These are phyloP conservation scores for Magnolia sinica DNA, from an alignment of 164 flowering plant genomes.

Conservation along the genomic window DNA sequence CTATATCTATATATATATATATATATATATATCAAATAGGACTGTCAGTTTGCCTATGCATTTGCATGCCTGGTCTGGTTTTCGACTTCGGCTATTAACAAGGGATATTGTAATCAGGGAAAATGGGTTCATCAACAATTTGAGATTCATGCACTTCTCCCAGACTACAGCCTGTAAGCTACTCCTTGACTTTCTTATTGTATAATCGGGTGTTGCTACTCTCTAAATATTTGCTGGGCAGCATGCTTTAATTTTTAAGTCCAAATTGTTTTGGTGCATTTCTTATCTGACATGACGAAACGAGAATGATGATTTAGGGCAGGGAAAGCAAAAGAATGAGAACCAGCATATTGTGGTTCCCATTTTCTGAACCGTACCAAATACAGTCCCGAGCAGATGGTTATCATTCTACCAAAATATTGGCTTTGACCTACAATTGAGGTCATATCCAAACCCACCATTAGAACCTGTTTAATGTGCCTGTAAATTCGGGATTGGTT, in stretches of 20 bases:
- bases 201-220: no score
- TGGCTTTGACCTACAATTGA: neutral
- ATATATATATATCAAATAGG: no score
- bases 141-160: slow-evolving; percentile 35
- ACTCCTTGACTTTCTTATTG: neutral
- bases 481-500: no score
- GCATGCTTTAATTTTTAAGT: neutral
- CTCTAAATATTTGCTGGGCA: no score
- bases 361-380: neutral
- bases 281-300: neutral
- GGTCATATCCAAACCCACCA: no score
- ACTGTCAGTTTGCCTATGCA: neutral
- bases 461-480: no score
- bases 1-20: no score
- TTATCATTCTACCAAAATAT: neutral
- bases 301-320: neutral
- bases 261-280: neutral
- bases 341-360: neutral
- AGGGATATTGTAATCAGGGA: slow-evolving; percentile 38
- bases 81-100: slow-evolving; percentile 3
- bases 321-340: neutral
- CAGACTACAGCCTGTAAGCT: slow-evolving; percentile 61
- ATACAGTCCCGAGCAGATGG: neutral
- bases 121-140: slow-evolving; percentile 34
- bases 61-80: neutral